Base-by-base conservation (phyloP, 2,329 filamentous ascomycete genomes). In the Coniochaeta sp. region DNA sequence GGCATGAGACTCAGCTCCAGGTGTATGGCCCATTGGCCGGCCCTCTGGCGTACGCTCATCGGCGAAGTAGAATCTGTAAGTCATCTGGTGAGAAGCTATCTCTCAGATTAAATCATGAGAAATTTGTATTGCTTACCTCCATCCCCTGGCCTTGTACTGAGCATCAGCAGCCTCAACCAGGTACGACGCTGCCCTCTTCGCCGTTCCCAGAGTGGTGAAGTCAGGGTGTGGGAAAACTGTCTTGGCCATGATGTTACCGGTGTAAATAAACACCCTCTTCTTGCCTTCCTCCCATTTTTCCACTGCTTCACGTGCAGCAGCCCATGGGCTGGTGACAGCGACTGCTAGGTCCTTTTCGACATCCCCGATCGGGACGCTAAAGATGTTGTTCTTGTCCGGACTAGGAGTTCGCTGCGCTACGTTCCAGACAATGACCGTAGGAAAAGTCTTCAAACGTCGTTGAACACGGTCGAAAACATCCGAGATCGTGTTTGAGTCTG, bases 1-100 rank as follows among this genome's bases (percentile, higher is more conserved):
- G 6, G 47, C 56, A 55, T 62, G 60, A 11, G 47, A 43, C 9
- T 60, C 55, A 24, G 59, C 63, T 1, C 43, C 38, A 3, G 59
- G 56, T 9, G 47, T 55, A 3, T 33, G 36, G 2, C 62, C 60
- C 1, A 61, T 59, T 4, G 60, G 55, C 3, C 22, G 40, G 1
- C 63, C 63, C 8, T 64, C 55, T 6, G 59, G 36, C 6, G 44
- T 58, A 31, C 63, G 58, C 62, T 64, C 63, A 36, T 64, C 63
- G 26, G 63, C 62, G 44, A 59, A 64, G 59, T 60, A 64, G 56
- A 64, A 63, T 9, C 63, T 62, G 12, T 58, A 47, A 22, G 43
- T 47, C 9, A 47, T n/a, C n/a, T n/a, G n/a, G n/a, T n/a, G 28
- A 31, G 28, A 5, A 6, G 28, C 9, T 31, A 31, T 31, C 28